Conservation (phyloP, 2,329 filamentous ascomycete species). For the Lanzia echinophila region DNA sequence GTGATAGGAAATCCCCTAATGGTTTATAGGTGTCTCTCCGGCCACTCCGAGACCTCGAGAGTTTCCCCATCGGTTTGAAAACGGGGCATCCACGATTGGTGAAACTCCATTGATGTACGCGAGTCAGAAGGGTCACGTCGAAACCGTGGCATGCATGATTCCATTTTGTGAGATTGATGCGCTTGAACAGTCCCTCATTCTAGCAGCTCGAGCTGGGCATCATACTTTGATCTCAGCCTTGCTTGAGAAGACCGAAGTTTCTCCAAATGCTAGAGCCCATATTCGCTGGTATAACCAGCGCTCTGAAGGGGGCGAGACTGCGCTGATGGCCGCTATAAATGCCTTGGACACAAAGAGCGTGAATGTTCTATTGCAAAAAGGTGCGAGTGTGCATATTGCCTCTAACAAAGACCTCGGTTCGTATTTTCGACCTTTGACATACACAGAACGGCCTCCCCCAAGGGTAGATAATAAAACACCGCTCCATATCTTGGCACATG, state of each 20-base stretch:
- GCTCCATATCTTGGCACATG: background rate
- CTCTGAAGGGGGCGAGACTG: background rate
- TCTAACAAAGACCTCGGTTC: background rate
- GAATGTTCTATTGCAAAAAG: background rate
- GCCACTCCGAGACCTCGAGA: slow-evolving; percentile 24
- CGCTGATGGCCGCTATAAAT: background rate
- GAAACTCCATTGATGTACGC: slow-evolving; percentile 31
- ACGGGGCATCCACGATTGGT: background rate
- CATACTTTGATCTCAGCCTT: background rate
- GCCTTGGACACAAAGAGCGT: background rate
- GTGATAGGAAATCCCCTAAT: background rate
- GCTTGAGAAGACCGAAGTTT: background rate
- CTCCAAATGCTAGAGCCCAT: background rate
- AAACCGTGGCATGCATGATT: slow-evolving; percentile 14
- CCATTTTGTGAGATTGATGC: background rate
- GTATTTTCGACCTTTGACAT: no score
- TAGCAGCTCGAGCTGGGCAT: background rate
- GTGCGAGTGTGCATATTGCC: background rate
- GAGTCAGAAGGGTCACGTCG: slow-evolving; percentile 23
- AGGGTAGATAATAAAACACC: background rate
- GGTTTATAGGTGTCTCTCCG: slow-evolving; percentile 23
- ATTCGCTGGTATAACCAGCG: background rate
- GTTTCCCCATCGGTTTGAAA: background rate
- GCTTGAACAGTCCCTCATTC: background rate
- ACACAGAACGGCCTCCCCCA: no score